phyloP scores from a whole-genome alignment of 371 early-diverging fungal genomes.

The Mortierella sp. region DNA sequence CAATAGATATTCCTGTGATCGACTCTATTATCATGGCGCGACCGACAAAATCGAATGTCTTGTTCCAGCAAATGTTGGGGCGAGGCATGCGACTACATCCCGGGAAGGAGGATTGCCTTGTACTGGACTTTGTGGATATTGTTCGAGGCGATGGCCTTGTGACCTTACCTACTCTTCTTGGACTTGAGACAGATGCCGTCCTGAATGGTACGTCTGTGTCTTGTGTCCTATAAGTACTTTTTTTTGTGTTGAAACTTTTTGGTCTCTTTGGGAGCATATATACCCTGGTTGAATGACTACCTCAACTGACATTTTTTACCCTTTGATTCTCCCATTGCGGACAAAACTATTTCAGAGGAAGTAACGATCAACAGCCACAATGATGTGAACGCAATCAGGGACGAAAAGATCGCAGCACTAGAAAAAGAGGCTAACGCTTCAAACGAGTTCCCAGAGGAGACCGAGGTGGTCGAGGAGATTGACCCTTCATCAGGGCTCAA shows the following conservation, averaged over 20 bases:
- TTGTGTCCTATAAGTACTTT: not conserved
- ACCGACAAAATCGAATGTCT: slow-evolving; percentile 84
- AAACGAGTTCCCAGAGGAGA: slow-evolving; percentile 15
- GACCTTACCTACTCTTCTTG: slow-evolving; percentile 79
- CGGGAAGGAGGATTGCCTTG: slow-evolving; percentile 84
- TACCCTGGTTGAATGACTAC: not conserved
- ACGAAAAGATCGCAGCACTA: slow-evolving; percentile 7
- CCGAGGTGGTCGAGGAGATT: slow-evolving; percentile 13
- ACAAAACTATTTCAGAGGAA: slow-evolving; percentile 34
- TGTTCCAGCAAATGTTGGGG: slow-evolving; percentile 97
- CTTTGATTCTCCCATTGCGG: not conserved
- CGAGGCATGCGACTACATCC: slow-evolving; percentile 84
- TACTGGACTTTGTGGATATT: slow-evolving; percentile 90
- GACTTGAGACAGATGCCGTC: slow-evolving; percentile 67
- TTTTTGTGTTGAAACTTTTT: not conserved
- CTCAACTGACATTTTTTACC: not conserved
- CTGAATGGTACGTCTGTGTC: slow-evolving; percentile 56
- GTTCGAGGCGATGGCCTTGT: slow-evolving; percentile 63
- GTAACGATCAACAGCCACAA: slow-evolving; percentile 5
- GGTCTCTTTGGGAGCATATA: not conserved
- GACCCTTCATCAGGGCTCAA: slow-evolving; percentile 32
- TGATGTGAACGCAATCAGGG: slow-evolving; percentile 24
- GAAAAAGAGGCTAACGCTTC: slow-evolving; percentile 10
- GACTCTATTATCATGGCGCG: slow-evolving; percentile 93
- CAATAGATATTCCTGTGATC: slow-evolving; percentile 87